Conservation (phyloP, 768 basidiomycete species). For the Mycena pura region DNA sequence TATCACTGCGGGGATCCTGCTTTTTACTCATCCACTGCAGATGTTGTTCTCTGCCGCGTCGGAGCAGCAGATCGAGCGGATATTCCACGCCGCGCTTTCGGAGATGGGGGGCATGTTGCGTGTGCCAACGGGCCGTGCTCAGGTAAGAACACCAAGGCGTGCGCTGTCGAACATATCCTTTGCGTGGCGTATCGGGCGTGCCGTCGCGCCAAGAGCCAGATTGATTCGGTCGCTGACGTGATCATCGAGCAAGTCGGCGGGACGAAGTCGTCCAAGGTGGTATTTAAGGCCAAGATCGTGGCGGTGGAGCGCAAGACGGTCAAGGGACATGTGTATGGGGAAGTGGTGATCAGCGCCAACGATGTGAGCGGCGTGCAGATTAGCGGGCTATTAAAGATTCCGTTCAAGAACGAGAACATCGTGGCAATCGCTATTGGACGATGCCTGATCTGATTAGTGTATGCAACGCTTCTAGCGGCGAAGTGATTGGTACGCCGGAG, state of each 20-base stretch:
- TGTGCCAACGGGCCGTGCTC: conserved; percentile 44
- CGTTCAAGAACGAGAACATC: conserved; percentile 65
- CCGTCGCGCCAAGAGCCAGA: conserved; percentile 52
- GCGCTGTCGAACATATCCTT: conserved; percentile 55
- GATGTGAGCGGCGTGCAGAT: conserved; percentile 36
- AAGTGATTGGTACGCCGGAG: conserved; percentile 61
- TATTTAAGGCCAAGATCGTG: conserved; percentile 38
- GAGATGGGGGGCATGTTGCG: conserved; percentile 57
- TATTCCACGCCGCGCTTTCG: conserved; percentile 47
- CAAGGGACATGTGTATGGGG: conserved; percentile 49
- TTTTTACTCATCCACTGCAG: not conserved
- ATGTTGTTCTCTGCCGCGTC: conserved; percentile 45
- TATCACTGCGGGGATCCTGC: too few relatives aligned
- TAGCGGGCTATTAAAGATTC: conserved; percentile 44
- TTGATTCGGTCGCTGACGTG: conserved; percentile 43
- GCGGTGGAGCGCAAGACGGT: conserved; percentile 48
- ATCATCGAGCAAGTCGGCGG: conserved; percentile 46
- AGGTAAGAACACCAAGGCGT: conserved; percentile 36
- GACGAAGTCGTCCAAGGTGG: conserved; percentile 35
- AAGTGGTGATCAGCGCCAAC: conserved; percentile 40
- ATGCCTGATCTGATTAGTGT: conserved; percentile 67
- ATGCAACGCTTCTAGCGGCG: conserved; percentile 58
- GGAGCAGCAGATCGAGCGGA: conserved; percentile 43
- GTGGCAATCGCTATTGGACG: conserved; percentile 44
- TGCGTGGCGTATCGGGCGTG: conserved; percentile 66